Evolutionary conservation across 768 basidiomycete species (phyloP), one percentile per base, ranked within the genome.

Genomic region (Gloeophyllum trabeum): DNA sequence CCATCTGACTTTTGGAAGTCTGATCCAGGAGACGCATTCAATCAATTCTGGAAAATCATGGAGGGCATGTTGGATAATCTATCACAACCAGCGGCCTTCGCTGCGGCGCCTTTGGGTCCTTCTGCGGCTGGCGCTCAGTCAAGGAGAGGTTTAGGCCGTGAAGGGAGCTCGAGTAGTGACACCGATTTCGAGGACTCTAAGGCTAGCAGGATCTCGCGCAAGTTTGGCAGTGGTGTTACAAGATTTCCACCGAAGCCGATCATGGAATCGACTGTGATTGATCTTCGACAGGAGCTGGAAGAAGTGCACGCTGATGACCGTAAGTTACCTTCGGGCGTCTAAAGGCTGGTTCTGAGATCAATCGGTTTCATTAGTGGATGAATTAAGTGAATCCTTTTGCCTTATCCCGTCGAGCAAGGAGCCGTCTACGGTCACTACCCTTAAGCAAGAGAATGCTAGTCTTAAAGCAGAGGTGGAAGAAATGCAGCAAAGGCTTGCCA

Each of bases 41-140:
- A 88, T 54, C 75, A 86, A 51, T 91, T 90, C 54, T 91, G 88
- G 88, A 78, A 73, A 50, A 83, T 84, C 39, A 81, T 89, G 67
- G 85, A 90, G 59, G 84, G 79, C 30, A 81, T 88, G 76, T 59
- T 90, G 36, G 85, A 90, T 51, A 82, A 87, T 51, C 68, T 91
- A n/a, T 81, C 84, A 3, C 84, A 87, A 51, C 73, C 74, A 3
- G 77, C 85, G 6, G 88, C 88, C 13, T 91, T 91, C 53, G 76
- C 87, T 4, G 87, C 83, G 5, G 79, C 80, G 12, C 86, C 89
- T 13, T 69, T 90, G 18, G 74, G 72, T 34, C 61, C 64, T 35
- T 58, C 62, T 6, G 68, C 68, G 39, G 52, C 55, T 36, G 32
- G 52, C 20, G 41, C 57, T 19, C 50, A 59, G 3, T 34, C 47